Evolutionary conservation across 2,329 filamentous ascomycete species (phyloP), one percentile per base, ranked within the genome.

Genomic region (Diaporthe capsici): DNA sequence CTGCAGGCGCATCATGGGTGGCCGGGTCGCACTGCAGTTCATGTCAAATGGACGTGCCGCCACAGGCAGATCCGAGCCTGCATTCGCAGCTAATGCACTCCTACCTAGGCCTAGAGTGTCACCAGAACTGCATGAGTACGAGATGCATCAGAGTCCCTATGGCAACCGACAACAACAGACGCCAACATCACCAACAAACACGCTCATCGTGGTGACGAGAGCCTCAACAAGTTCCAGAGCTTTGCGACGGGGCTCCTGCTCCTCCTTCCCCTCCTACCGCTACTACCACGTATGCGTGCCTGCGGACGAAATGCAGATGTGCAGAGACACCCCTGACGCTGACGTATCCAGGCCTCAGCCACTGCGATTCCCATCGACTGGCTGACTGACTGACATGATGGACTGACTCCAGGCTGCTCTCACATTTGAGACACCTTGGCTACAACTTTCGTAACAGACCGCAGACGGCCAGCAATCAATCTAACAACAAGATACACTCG

Each of bases 31-130:
- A 42, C 71, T 63, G 57, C 55, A 72, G 70, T 42, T 53, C 47
- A 39, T 67, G 42, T 44, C 31, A 39, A 70, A 53, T 70, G 34
- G 65, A 15, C 65, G 31, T 68, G 63, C 63, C 47, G 63, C 63
- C 47, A 68, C 63, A 44, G 44, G 44, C 61, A 55, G 51, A 37
- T 44, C 42, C 51, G 51, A 58, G n/a, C 37, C 28, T 31, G 20
- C 57, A 17, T 60, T 49, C 22, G 70, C 55, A 72, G 70, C 70
- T 72, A 72, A 72, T 60, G 70, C 70, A 61, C n/a, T 71, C 63
- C 60, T 63, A 31, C 34, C 60, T 57, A 22, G 20, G 58, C 58
- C 58, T 31, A 34, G 53, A 31, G 25, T 2, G 25, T 34, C 6
- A 28, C 39, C 25, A 65, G 61, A 31, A 44, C 61, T 17, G 39